Evolutionary conservation across 1,139 yeast species (phyloP).

Genomic region (Saccharomyces hybrid): DNA sequence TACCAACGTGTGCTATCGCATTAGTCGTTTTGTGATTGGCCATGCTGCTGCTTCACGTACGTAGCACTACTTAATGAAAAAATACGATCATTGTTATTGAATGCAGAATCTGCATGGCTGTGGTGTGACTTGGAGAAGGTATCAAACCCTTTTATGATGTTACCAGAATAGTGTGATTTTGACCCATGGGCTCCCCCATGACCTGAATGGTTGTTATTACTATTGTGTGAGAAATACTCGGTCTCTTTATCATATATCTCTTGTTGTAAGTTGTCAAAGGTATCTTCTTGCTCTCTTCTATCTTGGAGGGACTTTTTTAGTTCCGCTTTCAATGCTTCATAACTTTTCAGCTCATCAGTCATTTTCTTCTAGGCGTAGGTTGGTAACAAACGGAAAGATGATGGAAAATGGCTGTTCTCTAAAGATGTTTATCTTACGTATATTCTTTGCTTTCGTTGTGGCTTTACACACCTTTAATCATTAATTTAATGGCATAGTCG

Average conservation of each 20-base stretch:
- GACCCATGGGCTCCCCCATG: conserved; percentile 7
- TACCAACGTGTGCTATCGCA: background rate
- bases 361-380: conserved; percentile 3
- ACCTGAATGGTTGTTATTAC: conserved; percentile 20
- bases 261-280: conserved; percentile 61
- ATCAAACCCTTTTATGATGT: conserved; percentile 85
- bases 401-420: background rate
- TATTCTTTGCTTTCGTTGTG: background rate
- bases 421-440: background rate
- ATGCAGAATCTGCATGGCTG: conserved; percentile 40
- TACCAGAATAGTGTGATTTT: conserved; percentile 46
- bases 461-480: background rate
- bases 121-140: conserved; percentile 50
- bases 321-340: conserved; percentile 59
- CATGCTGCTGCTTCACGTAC: conserved; percentile 55
- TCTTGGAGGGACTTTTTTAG: conserved; percentile 56
- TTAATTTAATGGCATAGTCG: background rate
- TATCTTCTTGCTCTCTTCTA: conserved; percentile 58
- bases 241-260: conserved; percentile 76
- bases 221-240: conserved; percentile 61
- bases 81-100: conserved; percentile 75
- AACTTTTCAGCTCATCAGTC: conserved; percentile 40
- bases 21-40: conserved; percentile 25
- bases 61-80: conserved; percentile 75
- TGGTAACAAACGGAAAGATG: background rate